phyloP scores from a whole-genome alignment of 495 filamentous ascomycete genomes.

The Lepidopterella palustris region DNA sequence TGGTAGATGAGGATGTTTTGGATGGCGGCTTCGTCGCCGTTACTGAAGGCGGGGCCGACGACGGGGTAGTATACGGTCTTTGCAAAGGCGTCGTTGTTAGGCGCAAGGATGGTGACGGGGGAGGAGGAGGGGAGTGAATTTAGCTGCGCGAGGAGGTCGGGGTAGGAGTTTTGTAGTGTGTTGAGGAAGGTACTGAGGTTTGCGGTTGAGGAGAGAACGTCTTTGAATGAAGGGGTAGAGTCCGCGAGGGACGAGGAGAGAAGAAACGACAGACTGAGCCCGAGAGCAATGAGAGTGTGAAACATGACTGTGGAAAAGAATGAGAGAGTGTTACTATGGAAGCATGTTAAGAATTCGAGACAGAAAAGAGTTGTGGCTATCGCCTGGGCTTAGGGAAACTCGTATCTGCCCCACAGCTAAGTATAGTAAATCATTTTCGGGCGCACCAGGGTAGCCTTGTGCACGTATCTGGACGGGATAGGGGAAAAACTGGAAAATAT shows the following conservation, averaged over 20 bases:
- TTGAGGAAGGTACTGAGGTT: not conserved
- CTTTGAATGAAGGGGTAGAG: not conserved
- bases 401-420: too few species aligned
- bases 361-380: too few species aligned
- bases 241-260: not conserved
- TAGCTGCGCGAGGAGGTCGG: not conserved
- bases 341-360: too few species aligned
- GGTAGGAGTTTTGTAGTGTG: not conserved
- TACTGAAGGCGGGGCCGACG: not conserved
- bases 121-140: not conserved
- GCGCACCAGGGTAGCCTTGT: too few species aligned
- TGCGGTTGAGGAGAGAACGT: not conserved
- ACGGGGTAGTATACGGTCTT: not conserved
- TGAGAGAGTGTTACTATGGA: too few species aligned
- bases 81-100: not conserved
- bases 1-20: conserved; percentile 49
- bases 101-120: not conserved
- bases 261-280: not conserved
- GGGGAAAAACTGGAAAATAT: too few species aligned
- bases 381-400: too few species aligned
- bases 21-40: not conserved
- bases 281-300: not conserved
- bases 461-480: too few species aligned
- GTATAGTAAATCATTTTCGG: too few species aligned
- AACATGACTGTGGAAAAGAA: not conserved